Evolutionary conservation across 1,284 basidiomycete genomes (phyloP).

Genomic region (Ustilago esculenta): DNA sequence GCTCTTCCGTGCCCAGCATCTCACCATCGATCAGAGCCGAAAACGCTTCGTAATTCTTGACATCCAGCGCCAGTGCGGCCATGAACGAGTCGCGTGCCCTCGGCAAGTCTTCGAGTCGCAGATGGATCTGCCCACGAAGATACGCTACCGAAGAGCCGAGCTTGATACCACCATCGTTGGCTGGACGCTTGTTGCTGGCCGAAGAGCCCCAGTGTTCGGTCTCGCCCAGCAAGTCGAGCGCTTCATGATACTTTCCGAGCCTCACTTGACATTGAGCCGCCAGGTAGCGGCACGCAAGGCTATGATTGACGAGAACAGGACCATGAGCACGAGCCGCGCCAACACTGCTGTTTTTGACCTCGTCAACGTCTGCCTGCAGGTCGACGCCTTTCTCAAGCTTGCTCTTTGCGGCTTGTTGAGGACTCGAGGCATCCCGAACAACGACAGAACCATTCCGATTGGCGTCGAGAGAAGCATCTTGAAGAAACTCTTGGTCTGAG

Average conservation of each 20-base stretch:
- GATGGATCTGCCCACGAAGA: conserved; percentile 89
- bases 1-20: conserved; percentile 67
- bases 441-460: conserved; percentile 16
- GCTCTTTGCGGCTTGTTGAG: not conserved
- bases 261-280: conserved; percentile 93
- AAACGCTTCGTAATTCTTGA: conserved; percentile 97
- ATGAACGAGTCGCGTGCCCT: conserved; percentile 92
- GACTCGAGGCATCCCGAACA: not conserved
- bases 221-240: conserved; percentile 87
- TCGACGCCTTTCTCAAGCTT: conserved; percentile 5
- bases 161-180: conserved; percentile 68
- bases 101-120: conserved; percentile 87
- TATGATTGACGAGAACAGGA: conserved; percentile 58
- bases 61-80: conserved; percentile 91
- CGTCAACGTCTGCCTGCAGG: conserved; percentile 33
- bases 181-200: conserved; percentile 45
- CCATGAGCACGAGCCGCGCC: conserved; percentile 46
- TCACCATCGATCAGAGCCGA: conserved; percentile 87
- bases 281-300: conserved; percentile 58
- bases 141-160: conserved; percentile 76
- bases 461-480: conserved; percentile 4
- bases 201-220: conserved; percentile 44
- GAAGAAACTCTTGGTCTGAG: conserved; percentile 25
- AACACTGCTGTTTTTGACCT: conserved; percentile 25
- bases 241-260: conserved; percentile 91